Evolutionary conservation across 768 basidiomycete genomes (phyloP).

Genomic region (Lentinula guzmanii): DNA sequence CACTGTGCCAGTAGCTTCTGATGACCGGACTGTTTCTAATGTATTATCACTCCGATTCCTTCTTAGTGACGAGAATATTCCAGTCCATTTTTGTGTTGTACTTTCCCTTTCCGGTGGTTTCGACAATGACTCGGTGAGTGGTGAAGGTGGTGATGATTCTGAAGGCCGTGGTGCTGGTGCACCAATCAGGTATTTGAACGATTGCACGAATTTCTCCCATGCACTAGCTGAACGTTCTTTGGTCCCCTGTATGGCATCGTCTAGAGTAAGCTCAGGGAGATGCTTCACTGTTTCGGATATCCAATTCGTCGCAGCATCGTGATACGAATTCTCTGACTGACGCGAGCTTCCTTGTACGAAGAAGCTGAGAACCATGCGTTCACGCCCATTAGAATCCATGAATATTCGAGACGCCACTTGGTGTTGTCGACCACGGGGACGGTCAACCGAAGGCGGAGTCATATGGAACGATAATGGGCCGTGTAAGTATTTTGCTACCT

Average conservation of each 20-base stretch:
- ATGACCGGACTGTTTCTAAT: slow-evolving; percentile 18
- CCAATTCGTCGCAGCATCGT: slow-evolving; percentile 40
- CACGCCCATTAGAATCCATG: slow-evolving; percentile 65
- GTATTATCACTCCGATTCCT: slow-evolving; percentile 23
- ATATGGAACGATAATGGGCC: slow-evolving; percentile 73
- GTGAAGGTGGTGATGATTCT: slow-evolving; percentile 21
- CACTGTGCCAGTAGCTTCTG: slow-evolving; percentile 29
- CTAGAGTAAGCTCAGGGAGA: slow-evolving; percentile 48
- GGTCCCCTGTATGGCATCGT: slow-evolving; percentile 45
- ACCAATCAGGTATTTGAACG: slow-evolving; percentile 74
- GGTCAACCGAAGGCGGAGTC: slow-evolving; percentile 66
- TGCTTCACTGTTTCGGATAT: slow-evolving; percentile 28
- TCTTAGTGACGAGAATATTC: slow-evolving; percentile 65
- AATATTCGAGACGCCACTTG: slow-evolving; percentile 76
- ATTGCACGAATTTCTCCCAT: slow-evolving; percentile 45
- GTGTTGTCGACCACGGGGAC: slow-evolving; percentile 78
- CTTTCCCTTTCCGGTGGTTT: slow-evolving; percentile 25
- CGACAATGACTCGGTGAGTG: slow-evolving; percentile 17
- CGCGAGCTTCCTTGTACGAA: slow-evolving; percentile 57
- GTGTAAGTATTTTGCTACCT: slow-evolving; percentile 69
- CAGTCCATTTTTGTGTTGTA: slow-evolving; percentile 24
- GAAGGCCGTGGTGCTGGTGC: slow-evolving; percentile 37
- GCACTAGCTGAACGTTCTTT: slow-evolving; percentile 33
- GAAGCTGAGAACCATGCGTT: slow-evolving; percentile 83
- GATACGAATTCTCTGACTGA: slow-evolving; percentile 29